A percentile compares a stretch with the other conserved stretches of the same genome.
Conservation (phyloP, 768 basidiomycete species). For the Auriscalpium vulgare region DNA sequence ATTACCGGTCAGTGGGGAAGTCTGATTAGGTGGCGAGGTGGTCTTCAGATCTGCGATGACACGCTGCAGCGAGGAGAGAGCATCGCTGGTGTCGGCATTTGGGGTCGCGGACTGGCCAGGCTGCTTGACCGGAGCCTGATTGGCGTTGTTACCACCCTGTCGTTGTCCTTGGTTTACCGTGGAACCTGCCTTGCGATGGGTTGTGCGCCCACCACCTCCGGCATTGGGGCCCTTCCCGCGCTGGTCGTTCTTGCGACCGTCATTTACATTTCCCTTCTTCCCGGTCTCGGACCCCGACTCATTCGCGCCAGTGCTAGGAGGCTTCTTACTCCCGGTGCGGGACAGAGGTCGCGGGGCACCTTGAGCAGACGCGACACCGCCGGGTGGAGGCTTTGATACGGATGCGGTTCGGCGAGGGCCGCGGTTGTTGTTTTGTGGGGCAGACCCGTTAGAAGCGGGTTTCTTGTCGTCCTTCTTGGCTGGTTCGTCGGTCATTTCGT, state of each 20-base stretch:
- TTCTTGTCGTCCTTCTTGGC: constrained; percentile 74
- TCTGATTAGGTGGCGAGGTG: constrained; percentile 55
- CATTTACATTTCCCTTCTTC: constrained; percentile 48
- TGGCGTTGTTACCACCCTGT: constrained; percentile 38
- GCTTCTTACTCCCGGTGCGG: constrained; percentile 58
- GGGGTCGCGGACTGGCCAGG: constrained; percentile 38
- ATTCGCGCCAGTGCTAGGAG: constrained; percentile 28
- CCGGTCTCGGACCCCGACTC: constrained; percentile 71
- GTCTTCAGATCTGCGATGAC: constrained; percentile 93
- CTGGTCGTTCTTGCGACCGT: constrained; percentile 47
- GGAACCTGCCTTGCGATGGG: constrained; percentile 17
- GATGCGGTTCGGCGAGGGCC: constrained; percentile 53
- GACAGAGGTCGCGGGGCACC: constrained; percentile 55
- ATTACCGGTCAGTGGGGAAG: constrained; percentile 27
- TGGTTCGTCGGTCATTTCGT: constrained; percentile 78
- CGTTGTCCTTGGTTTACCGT: constrained; percentile 54
- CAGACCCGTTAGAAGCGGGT: constrained; percentile 29
- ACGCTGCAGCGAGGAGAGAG: constrained; percentile 80
- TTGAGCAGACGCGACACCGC: constrained; percentile 12
- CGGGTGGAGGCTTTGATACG: constrained; percentile 34
- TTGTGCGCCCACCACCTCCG: constrained; percentile 25
- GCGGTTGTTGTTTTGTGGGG: constrained; percentile 36
- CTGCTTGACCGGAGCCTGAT: constrained; percentile 12
- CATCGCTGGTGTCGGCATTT: constrained; percentile 63
- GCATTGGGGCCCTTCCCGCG: constrained; percentile 30